Base-by-base conservation (phyloP, 495 filamentous ascomycete genomes). In the Lophiotrema nucula region DNA sequence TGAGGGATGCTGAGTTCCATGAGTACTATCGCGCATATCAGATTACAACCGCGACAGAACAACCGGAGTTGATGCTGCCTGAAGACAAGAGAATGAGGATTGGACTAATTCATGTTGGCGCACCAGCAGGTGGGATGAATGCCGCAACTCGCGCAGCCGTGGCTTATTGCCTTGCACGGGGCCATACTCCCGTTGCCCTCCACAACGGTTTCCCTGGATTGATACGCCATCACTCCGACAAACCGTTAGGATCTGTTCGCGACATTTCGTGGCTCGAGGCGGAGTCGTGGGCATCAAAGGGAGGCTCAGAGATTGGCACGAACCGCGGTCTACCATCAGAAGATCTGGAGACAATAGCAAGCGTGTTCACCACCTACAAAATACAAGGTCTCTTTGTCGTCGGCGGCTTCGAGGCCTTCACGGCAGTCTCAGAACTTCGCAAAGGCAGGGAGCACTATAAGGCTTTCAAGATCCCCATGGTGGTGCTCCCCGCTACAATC, bases 81-180 rank as follows among this genome's bases (percentile, higher is more conserved):
- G 76, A 83, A 53, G 79, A 87, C 31, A 88, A 95, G 88, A 85
- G 85, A 64, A 91, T 97, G 90, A 84, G 83, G 33, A 89, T 99
- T 65, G 93, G 87, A 5, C 92, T 97, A 60, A 87, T 99, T 69
- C 95, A 99, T 66, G 90, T 98, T 53, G 95, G 95, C 62, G 95
- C 95, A 24, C 95, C 95, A 4, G 95, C 95, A n/a, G 95, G 93
- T 67, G 95, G 95, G 69, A 97, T 99, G 86, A 99, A 99, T 73
- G 90, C 92, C 39, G 92, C 95, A 19, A 95, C 95, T 16, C 85
- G 95, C 49, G 93, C 90, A 16, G 93, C 89, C 11, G 91, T 96
- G 11, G 89, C 90, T n/a, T 99, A 96, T 76, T 97, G 92, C 69
- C 72, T 95, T 27, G 87, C 88, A n/a, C 85, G 92, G 53, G 95